phyloP scores from a whole-genome alignment of 2,329 filamentous ascomycete genomes.

The Arthrobotrys entomopaga region DNA sequence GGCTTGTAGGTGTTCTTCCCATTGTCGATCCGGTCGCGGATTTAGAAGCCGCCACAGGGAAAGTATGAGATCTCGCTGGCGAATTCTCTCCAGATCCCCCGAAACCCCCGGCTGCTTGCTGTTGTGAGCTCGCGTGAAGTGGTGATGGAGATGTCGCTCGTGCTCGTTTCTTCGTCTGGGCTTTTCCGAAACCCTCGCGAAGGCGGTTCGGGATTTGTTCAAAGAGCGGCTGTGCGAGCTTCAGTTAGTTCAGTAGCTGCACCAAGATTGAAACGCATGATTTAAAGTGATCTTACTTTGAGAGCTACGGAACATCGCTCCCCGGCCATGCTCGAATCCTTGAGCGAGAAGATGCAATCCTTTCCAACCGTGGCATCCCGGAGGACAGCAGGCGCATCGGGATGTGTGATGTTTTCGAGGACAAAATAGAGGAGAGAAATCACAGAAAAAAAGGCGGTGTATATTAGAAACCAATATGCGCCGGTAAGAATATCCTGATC shows the following conservation, averaged over 20 bases:
- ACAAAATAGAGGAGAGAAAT: constrained; percentile 82
- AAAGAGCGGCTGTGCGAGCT: constrained; percentile 74
- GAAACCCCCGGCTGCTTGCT: constrained; percentile 55
- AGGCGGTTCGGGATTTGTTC: constrained; percentile 81
- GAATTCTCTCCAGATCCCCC: constrained; percentile 59
- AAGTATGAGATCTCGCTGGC: constrained; percentile 57
- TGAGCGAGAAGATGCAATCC: constrained; percentile 80
- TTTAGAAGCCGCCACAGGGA: constrained; percentile 56
- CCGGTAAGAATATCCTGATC: constrained; percentile 79
- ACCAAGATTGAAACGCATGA: neutral
- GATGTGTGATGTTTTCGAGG: constrained; percentile 79
- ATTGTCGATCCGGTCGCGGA: constrained; percentile 55
- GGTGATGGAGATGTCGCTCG: constrained; percentile 65
- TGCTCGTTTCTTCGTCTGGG: constrained; percentile 68
- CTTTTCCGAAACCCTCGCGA: constrained; percentile 65
- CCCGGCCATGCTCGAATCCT: constrained; percentile 85
- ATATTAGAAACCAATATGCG: constrained; percentile 87
- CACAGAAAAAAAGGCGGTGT: constrained; percentile 83
- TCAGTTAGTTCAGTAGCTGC: constrained; percentile 22
- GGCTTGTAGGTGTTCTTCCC: constrained; percentile 17
- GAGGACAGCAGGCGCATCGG: constrained; percentile 79
- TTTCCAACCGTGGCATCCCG: constrained; percentile 86
- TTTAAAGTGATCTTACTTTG: constrained; percentile 66
- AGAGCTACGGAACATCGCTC: constrained; percentile 84
- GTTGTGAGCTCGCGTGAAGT: constrained; percentile 61